Base-by-base conservation (phyloP, 306 rosid genomes). In the Medicago lupulina region DNA sequence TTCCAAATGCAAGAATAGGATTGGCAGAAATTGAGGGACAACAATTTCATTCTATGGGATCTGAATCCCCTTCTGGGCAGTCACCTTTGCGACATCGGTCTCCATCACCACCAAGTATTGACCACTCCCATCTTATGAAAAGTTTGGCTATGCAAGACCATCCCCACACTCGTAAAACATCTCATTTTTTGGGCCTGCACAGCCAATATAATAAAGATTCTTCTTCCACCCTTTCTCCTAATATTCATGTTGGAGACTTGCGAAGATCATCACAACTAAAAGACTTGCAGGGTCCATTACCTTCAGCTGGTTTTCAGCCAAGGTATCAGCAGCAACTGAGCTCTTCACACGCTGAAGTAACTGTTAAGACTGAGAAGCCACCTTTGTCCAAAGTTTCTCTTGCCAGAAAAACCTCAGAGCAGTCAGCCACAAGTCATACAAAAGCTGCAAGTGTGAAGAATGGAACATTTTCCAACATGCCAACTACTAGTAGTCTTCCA, bases 401-500 rank as follows among this genome's bases (percentile, higher is more conserved):
- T 60, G 76, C 77, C 16, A 54, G 76, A 71, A 92, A 87, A 80
- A 82, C 83, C 70, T 73, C 75, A 71, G 88, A 84, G 71, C 76
- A 77, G 71, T 73, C 90, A 23, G 82, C 77, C 80, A 80, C 91
- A 58, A 74, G 82, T 83, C 80, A 83, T 83, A 68, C 89, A 79
- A 71, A 82, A 83, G 89, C 92, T 67, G 89, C 92, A 49, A 85
- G 88, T 60, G 70, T 87, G 88, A 86, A 92, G 72, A 83, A 89
- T 63, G 90, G 96, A 81, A 80, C 85, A 73, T 84, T 89, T 11
- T 81, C 90, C 68, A 84, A 50, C 62, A 80, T 23, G 75, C 74
- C 89, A 67, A 74, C 67, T 77, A 77, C 72, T 21, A 76, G 82
- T 67, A 83, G 79, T 81, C 79, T 81, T 59, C 85, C 85, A 65